These are phyloP conservation scores for Thinopyrum obtusiflorum DNA, from an alignment of 202 grass and related monocot species.

Conservation along the genomic window DNA sequence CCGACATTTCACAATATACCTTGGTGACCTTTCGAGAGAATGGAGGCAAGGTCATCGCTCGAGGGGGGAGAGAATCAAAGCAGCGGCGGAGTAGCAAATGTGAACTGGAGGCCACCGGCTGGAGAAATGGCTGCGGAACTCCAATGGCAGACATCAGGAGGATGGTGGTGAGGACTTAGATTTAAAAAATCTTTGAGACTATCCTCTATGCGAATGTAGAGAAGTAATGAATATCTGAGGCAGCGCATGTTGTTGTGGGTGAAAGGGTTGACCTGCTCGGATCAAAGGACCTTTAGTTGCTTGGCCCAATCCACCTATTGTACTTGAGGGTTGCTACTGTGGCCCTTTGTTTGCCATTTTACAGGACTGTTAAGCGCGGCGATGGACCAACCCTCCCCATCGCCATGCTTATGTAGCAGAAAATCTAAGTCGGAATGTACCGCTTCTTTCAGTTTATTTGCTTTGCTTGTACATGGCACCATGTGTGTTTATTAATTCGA, in stretches of 20 bases:
- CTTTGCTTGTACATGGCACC: not conserved
- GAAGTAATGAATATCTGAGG: not conserved
- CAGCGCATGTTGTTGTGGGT: not conserved
- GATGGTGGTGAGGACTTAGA: not conserved
- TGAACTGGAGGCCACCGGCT: not conserved
- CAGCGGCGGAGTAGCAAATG: not conserved
- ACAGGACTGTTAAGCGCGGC: not conserved
- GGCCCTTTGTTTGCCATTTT: not conserved
- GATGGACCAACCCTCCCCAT: not conserved
- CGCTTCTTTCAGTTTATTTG: not conserved
- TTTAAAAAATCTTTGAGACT: not conserved
- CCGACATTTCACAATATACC: not conserved
- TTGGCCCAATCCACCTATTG: not conserved
- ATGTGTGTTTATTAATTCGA: conserved; percentile 13
- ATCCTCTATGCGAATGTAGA: not conserved
- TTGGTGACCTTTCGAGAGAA: not conserved
- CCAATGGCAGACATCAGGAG: not conserved
- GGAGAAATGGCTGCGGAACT: not conserved
- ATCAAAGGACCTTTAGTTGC: not conserved
- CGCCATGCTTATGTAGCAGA: not conserved
- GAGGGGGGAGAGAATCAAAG: not conserved
- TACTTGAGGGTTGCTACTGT: not conserved
- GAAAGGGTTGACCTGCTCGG: not conserved
- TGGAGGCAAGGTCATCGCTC: not conserved
- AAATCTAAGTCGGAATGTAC: not conserved